A percentile compares a stretch with the other conserved stretches of the same genome.
Evolutionary conservation across 306 rosid genomes (phyloP).

Genomic region (Lathyrus sativus): DNA sequence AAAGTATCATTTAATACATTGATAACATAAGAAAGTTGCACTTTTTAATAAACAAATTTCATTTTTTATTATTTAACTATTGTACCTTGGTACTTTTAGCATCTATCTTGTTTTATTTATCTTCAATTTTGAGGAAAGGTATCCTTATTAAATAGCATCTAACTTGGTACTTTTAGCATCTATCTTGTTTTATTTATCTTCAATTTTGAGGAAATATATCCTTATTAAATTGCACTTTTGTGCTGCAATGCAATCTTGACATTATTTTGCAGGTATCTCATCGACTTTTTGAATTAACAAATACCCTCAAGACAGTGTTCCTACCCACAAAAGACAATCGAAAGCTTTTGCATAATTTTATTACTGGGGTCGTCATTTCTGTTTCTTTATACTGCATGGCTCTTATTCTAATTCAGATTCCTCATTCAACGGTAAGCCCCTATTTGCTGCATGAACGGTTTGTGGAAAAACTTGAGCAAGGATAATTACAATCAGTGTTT

Average conservation of each 20-base stretch:
- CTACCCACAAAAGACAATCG: slow-evolving; percentile 85
- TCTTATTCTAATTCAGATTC: slow-evolving; percentile 66
- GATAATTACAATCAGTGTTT: neutral
- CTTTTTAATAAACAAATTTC: neutral
- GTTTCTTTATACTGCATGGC: slow-evolving; percentile 65
- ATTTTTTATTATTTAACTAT: neutral
- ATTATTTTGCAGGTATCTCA: slow-evolving; percentile 73
- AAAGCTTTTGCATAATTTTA: slow-evolving; percentile 75
- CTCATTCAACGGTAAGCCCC: slow-evolving; percentile 62
- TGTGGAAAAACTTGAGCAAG: slow-evolving; percentile 6
- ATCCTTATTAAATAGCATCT: slow-evolving; percentile 25
- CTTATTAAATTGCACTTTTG: slow-evolving; percentile 26
- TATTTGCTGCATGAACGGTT: slow-evolving; percentile 15
- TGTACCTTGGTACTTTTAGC: neutral
- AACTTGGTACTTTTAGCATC: too few relatives aligned
- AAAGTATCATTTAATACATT: neutral
- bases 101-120: slow-evolving; percentile 14
- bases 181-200: slow-evolving; percentile 25
- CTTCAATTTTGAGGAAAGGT: slow-evolving; percentile 29
- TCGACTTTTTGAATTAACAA: slow-evolving; percentile 89
- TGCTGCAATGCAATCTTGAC: slow-evolving; percentile 38
- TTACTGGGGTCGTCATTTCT: slow-evolving; percentile 64
- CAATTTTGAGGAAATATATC: slow-evolving; percentile 26
- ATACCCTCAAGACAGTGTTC: slow-evolving; percentile 76
- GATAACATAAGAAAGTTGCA: neutral